Evolutionary conservation across 441 rosid genomes (phyloP).

Genomic region (Hura crepitans): DNA sequence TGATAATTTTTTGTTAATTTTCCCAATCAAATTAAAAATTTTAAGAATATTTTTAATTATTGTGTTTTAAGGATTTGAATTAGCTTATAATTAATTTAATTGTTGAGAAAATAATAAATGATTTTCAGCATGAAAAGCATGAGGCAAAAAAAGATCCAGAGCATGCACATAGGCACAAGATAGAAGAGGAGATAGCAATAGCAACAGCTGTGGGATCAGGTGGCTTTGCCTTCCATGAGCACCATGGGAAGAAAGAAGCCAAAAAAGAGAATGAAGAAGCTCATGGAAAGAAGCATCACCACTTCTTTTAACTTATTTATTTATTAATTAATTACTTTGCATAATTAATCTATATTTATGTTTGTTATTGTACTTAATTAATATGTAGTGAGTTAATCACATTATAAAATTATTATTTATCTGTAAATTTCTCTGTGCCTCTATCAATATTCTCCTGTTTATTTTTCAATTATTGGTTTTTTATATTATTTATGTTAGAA

Average conservation of each 20-base stretch:
- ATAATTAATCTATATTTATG: too few relatives aligned
- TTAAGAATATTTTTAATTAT: not conserved
- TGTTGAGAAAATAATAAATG: too few relatives aligned
- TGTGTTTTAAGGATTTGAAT: not conserved
- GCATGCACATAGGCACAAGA: constrained; percentile 51
- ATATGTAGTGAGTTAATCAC: too few relatives aligned
- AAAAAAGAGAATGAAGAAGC: constrained; percentile 39
- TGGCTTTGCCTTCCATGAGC: constrained; percentile 54
- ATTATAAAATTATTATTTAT: too few relatives aligned
- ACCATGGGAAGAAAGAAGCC: constrained; percentile 47
- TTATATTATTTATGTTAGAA: too few relatives aligned
- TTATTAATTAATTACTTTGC: too few relatives aligned
- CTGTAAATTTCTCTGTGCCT: too few relatives aligned
- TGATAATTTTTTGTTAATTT: too few relatives aligned
- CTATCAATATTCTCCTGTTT: too few relatives aligned
- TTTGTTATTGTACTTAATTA: not conserved
- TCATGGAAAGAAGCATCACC: constrained; percentile 56
- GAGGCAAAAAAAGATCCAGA: constrained; percentile 50
- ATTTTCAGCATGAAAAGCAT: constrained; percentile 47
- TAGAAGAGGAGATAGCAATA: constrained; percentile 50
- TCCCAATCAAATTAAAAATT: not conserved
- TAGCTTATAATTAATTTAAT: too few relatives aligned
- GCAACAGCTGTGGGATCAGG: constrained; percentile 44
- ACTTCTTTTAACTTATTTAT: constrained; percentile 28
- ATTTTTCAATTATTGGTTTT: too few relatives aligned